Percentiles rank a stretch among this genome's conserved stretches.
phyloP scores from a whole-genome alignment of 129 eudicot genomes.

The Lactuca saligna region DNA sequence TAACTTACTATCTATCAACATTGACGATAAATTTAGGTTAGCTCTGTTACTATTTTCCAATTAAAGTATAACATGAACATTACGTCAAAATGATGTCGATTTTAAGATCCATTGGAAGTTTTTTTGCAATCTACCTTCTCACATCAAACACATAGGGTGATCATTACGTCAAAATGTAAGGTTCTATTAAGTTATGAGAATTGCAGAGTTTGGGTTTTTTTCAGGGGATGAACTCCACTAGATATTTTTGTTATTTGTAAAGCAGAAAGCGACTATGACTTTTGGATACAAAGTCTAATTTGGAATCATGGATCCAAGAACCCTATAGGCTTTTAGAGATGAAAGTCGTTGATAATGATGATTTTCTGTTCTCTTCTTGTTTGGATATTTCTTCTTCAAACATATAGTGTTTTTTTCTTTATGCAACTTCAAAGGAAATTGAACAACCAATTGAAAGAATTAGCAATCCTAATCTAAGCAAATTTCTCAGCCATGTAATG shows the following conservation, averaged over 20 bases:
- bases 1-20: slow-evolving; percentile 1
- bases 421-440: not conserved
- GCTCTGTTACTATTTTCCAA: not conserved
- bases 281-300: not conserved
- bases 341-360: not conserved
- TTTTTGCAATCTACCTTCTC: not conserved
- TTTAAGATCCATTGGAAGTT: not conserved
- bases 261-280: not conserved
- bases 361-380: not conserved
- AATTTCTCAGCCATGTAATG: not conserved
- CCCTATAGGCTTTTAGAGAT: not conserved
- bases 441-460: not conserved
- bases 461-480: not conserved
- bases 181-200: not conserved
- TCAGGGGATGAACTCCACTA: not conserved
- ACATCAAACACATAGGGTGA: not conserved
- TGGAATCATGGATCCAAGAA: not conserved
- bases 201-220: slow-evolving; percentile 6
- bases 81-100: not conserved
- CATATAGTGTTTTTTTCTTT: not conserved
- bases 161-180: too few species aligned
- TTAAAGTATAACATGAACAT: slow-evolving; percentile 3
- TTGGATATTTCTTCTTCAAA: not conserved
- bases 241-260: not conserved
- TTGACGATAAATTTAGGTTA: not conserved